These are phyloP conservation scores for Blastobotrys arbuscula DNA, from an alignment of 1,139 yeast species.

Conservation along the genomic window DNA sequence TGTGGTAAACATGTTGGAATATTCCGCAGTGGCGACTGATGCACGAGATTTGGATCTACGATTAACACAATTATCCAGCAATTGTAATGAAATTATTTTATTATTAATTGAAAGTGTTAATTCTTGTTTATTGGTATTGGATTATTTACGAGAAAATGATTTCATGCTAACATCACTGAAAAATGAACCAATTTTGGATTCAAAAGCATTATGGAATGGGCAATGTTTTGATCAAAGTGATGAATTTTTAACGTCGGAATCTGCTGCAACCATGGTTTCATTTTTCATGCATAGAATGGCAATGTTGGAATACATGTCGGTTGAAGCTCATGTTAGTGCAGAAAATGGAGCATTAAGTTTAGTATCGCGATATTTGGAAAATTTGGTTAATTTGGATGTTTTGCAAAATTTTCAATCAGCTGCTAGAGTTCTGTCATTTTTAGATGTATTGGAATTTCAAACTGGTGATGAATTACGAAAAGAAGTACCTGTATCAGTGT, in stretches of 20 bases:
- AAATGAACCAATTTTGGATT: conserved; percentile 50
- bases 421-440: conserved; percentile 58
- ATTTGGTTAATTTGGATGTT: conserved; percentile 41
- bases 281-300: conserved; percentile 60
- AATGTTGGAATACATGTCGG: conserved; percentile 60
- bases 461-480: conserved; percentile 23
- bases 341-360: conserved; percentile 48
- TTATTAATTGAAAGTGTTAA: conserved; percentile 52
- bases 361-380: conserved; percentile 48
- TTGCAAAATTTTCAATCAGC: conserved; percentile 29
- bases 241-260: conserved; percentile 24
- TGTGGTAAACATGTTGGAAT: conserved; percentile 45
- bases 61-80: conserved; percentile 52
- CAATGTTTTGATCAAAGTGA: conserved; percentile 38
- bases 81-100: conserved; percentile 55
- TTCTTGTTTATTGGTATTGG: conserved; percentile 49
- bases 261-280: conserved; percentile 52
- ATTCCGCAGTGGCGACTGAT: conserved; percentile 43
- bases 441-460: conserved; percentile 62
- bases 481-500: conserved; percentile 4
- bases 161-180: conserved; percentile 50
- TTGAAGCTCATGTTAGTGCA: conserved; percentile 64
- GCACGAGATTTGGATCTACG: conserved; percentile 44
- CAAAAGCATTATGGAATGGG: conserved; percentile 48
- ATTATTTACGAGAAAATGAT: conserved; percentile 46